Evolutionary conservation across 345 rosid genomes (phyloP).

Genomic region (Pugionium cornutum): DNA sequence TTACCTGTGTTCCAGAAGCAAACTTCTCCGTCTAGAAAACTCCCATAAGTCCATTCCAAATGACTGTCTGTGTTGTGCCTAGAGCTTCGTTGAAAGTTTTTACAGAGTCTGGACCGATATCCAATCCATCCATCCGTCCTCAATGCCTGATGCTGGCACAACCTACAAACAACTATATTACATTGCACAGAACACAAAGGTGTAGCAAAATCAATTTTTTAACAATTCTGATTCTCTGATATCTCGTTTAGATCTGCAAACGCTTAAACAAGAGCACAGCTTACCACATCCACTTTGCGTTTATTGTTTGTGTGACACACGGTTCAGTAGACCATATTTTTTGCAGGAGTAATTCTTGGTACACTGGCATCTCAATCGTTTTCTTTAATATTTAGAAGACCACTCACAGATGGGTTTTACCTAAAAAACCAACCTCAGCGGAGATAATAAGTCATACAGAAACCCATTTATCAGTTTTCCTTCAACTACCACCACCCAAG

Average conservation of each 20-base stretch:
- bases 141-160: conserved; percentile 74
- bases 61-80: conserved; percentile 72
- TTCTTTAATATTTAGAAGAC: background rate
- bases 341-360: background rate
- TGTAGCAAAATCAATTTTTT: background rate
- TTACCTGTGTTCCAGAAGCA: conserved; percentile 86
- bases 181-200: conserved; percentile 16
- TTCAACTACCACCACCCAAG: background rate
- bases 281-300: background rate
- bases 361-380: background rate
- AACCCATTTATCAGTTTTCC: background rate
- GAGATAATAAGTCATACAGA: background rate
- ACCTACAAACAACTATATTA: conserved; percentile 43
- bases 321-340: too few species aligned
- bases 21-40: conserved; percentile 92
- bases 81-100: conserved; percentile 67
- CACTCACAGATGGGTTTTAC: background rate
- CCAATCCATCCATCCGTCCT: conserved; percentile 96
- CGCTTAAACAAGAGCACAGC: background rate
- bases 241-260: conserved; percentile 2
- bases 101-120: conserved; percentile 80
- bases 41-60: conserved; percentile 99
- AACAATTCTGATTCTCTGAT: background rate
- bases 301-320: too few species aligned
- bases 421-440: background rate